A percentile compares a stretch with the other conserved stretches of the same genome.
These are phyloP conservation scores for Arthromyces matolae DNA, from an alignment of 768 basidiomycete species.

Conservation along the genomic window DNA sequence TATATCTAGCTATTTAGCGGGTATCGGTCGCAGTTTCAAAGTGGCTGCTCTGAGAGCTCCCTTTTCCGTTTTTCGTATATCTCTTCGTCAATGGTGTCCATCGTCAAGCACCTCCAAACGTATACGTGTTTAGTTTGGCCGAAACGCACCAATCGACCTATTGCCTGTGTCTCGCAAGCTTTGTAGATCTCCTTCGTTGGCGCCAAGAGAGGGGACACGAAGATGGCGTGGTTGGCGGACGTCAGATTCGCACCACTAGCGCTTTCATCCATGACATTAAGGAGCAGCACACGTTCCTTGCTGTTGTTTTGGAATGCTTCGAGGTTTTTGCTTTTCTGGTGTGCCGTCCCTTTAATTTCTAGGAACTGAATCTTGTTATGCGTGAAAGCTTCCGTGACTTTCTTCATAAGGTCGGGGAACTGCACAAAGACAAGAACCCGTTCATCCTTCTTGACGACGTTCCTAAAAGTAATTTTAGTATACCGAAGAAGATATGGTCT, in stretches of 20 bases:
- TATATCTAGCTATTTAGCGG: conserved; percentile 6
- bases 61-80: conserved; percentile 60
- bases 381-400: conserved; percentile 78
- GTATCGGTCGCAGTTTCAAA: conserved; percentile 8
- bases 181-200: conserved; percentile 80
- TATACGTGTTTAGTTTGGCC: conserved; percentile 79
- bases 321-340: conserved; percentile 75
- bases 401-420: conserved; percentile 89
- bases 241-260: conserved; percentile 94
- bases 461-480: conserved; percentile 35
- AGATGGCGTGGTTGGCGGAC: conserved; percentile 91
- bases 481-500: neutral
- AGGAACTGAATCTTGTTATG: conserved; percentile 71
- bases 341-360: conserved; percentile 77
- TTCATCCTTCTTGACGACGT: conserved; percentile 67
- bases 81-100: conserved; percentile 84
- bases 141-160: conserved; percentile 79
- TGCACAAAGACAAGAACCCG: conserved; percentile 94
- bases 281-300: conserved; percentile 73
- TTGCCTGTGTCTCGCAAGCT: conserved; percentile 78
- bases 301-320: conserved; percentile 83
- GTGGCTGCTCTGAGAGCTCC: conserved; percentile 15
- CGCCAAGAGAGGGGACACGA: conserved; percentile 87
- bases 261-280: conserved; percentile 94
- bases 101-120: conserved; percentile 82